Base-by-base conservation (phyloP, 2,329 filamentous ascomycete species). In the Arthrobotrys sinensis region DNA sequence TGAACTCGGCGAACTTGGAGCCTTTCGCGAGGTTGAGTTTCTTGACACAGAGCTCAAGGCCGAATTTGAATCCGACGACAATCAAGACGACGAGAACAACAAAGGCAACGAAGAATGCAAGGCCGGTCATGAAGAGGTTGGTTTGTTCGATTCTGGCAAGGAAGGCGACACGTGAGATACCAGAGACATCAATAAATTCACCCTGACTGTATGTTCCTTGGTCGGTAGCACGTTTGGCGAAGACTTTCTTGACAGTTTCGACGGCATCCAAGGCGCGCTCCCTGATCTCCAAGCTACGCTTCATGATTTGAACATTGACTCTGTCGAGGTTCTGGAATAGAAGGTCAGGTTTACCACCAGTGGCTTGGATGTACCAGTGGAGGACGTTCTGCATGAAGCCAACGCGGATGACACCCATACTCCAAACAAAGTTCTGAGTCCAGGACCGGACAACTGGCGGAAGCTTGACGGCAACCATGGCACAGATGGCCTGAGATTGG, bases 391-490 rank as follows among this genome's bases (percentile, higher is more conserved):
- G 93, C 86, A 97, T 89, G 84, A 97, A 97, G n/a, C 87, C 87
- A 48, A 97, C 88, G 64, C 89, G 89, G 82, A 98, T 97, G 82
- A 98, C 94, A 82, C 95, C 95, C 93, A 98, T 96, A 83, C 92
- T 96, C 95, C 95, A 98, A 83, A 96, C 92, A 86, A 98, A 97
- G 85, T 97, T 95, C 85, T 97, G 94, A 1, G 94, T 97, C 95
- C 95, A 98, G 0, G 94, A 89, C 82, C 92, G 89, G 67, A 97
- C 95, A 79, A 97, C 92, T 0, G 95, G 95, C 8, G 95, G 95
- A 67, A 97, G 88, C 53, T 88, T 87, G 12, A 97, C 91, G 19
- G 91, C 89, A 67, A 91, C 93, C 85, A 97, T 91, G 80, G 94
- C 94, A 82, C 97, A 88, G 85, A 97, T 93, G 28, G 95, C 94